Conservation (phyloP, 1,284 basidiomycete genomes). For the Irpex sp. region DNA sequence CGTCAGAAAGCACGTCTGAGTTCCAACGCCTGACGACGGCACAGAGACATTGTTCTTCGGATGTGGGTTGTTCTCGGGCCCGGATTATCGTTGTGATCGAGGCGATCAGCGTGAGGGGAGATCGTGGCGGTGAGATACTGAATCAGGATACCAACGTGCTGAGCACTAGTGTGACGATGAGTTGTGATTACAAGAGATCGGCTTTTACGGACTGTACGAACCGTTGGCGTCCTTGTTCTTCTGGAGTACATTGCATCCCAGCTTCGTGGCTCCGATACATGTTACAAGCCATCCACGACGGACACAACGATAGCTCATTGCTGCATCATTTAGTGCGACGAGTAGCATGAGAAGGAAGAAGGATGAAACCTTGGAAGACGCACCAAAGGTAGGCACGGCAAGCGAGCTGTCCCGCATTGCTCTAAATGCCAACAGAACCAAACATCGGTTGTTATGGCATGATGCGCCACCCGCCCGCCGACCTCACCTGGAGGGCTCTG, state of each 20-base stretch:
- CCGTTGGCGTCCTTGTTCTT: background rate
- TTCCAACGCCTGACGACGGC: background rate
- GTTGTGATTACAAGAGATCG: background rate
- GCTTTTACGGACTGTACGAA: background rate
- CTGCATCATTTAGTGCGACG: background rate
- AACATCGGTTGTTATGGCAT: background rate
- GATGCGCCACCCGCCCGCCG: background rate
- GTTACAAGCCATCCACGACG: background rate
- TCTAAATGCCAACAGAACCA: background rate
- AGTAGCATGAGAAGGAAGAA: background rate
- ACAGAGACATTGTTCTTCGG: background rate
- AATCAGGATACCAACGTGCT: background rate
- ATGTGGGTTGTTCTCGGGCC: background rate
- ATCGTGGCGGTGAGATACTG: background rate
- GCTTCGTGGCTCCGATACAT: background rate
- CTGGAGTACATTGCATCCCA: slow-evolving; percentile 1
- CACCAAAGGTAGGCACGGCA: background rate
- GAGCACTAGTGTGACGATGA: background rate
- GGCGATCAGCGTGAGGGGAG: background rate
- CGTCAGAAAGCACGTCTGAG: background rate
- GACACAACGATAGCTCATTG: background rate
- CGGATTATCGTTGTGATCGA: background rate
- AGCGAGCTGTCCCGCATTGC: background rate
- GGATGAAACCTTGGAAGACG: background rate
- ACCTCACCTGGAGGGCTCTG: background rate